Conservation (phyloP, 2,329 filamentous ascomycete genomes). For the Neonectria sp. region DNA sequence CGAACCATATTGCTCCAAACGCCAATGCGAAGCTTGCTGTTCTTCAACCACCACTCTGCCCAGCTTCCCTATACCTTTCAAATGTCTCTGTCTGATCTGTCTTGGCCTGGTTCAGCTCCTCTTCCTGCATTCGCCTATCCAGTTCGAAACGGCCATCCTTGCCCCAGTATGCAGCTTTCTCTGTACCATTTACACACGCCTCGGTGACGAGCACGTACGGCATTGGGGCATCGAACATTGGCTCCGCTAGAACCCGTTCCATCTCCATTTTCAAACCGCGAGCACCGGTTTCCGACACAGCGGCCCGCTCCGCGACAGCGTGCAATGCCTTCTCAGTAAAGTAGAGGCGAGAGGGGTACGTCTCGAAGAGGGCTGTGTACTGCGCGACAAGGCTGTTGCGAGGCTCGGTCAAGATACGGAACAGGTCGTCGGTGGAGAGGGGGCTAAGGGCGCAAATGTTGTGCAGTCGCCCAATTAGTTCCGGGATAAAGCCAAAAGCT, state of each 20-base stretch:
- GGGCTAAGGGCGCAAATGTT: constrained; percentile 89
- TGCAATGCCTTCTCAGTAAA: constrained; percentile 88
- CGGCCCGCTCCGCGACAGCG: constrained; percentile 81
- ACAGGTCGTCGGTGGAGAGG: constrained; percentile 76
- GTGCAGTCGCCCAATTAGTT: constrained; percentile 95
- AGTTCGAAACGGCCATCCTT: constrained; percentile 80
- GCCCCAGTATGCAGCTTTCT: constrained; percentile 74
- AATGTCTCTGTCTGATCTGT: constrained; percentile 49
- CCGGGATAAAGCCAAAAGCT: constrained; percentile 91
- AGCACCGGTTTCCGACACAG: constrained; percentile 79
- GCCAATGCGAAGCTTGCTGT: neutral
- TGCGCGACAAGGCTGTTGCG: constrained; percentile 90
- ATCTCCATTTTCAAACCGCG: constrained; percentile 85
- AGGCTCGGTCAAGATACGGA: constrained; percentile 93
- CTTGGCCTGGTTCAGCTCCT: constrained; percentile 59
- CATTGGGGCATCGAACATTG: constrained; percentile 86
- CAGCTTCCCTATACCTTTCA: constrained; percentile 62
- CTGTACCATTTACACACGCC: constrained; percentile 74
- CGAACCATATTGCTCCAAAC: constrained; percentile 33
- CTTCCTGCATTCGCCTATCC: constrained; percentile 77
- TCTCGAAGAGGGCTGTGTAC: constrained; percentile 89
- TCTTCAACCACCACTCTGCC: constrained; percentile 63
- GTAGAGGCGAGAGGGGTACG: constrained; percentile 82
- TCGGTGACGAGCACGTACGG: constrained; percentile 83
- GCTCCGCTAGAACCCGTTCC: constrained; percentile 83